A percentile compares a stretch with the other conserved stretches of the same genome.
Conservation (phyloP, 2,329 filamentous ascomycete genomes). For the Lachnellula hyalina region DNA sequence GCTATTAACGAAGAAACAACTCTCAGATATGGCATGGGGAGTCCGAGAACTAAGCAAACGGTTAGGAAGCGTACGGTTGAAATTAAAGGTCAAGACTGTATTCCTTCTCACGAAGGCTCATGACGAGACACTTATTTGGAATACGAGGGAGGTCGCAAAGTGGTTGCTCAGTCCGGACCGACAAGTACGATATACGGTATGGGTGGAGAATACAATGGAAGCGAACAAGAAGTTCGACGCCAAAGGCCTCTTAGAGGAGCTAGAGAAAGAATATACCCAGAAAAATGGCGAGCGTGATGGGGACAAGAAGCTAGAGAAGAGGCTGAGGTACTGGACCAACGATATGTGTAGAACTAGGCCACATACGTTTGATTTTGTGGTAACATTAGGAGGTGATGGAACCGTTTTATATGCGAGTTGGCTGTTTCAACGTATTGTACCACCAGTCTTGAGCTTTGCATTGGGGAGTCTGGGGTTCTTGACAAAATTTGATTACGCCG, state of each 20-base stretch:
- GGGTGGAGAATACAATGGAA: conserved; percentile 72
- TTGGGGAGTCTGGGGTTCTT: conserved; percentile 90
- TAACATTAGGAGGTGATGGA: conserved; percentile 91
- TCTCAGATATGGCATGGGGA: conserved; percentile 95
- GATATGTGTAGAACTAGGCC: conserved; percentile 71
- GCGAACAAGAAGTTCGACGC: conserved; percentile 69
- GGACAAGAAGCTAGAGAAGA: conserved; percentile 15
- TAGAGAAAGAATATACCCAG: conserved; percentile 40
- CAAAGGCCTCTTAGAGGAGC: conserved; percentile 59
- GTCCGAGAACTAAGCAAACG: conserved; percentile 86
- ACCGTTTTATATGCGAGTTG: conserved; percentile 94
- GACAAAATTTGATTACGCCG: conserved; percentile 89
- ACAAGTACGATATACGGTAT: conserved; percentile 67
- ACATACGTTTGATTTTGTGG: conserved; percentile 87
- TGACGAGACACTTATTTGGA: conserved; percentile 70
- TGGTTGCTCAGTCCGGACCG: conserved; percentile 76
- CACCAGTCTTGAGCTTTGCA: conserved; percentile 86
- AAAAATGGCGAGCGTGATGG: conserved; percentile 30
- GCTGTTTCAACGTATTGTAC: conserved; percentile 93
- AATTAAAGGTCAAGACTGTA: conserved; percentile 73
- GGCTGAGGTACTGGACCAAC: conserved; percentile 79
- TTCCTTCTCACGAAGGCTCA: conserved; percentile 92
- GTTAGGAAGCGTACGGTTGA: conserved; percentile 75
- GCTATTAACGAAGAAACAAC: conserved; percentile 89
- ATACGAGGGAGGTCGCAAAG: conserved; percentile 69